Conservation (phyloP, 1,139 yeast species). For the Geotrichum australiense region DNA sequence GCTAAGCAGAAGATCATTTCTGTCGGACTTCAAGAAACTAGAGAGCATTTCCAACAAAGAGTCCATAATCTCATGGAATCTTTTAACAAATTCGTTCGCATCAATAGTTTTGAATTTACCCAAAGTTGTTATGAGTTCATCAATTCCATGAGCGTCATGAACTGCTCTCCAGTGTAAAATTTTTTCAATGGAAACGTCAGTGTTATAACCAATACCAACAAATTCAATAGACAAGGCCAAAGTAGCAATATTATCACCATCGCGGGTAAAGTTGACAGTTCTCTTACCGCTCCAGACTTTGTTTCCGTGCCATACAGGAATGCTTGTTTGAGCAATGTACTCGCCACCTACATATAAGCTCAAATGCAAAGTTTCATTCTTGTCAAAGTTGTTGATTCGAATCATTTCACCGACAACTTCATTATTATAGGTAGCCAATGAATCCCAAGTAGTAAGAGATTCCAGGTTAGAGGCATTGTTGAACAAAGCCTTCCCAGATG, state of each 20-base stretch:
- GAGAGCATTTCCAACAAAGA: conserved; percentile 34
- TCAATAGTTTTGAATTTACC: conserved; percentile 26
- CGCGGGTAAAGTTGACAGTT: conserved; percentile 23
- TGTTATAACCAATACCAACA: conserved; percentile 62
- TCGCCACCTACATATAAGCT: conserved; percentile 60
- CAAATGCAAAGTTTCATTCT: conserved; percentile 51
- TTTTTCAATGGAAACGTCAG: conserved; percentile 51
- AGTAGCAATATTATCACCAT: conserved; percentile 25
- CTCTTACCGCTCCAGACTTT: conserved; percentile 26
- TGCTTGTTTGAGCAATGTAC: conserved; percentile 48
- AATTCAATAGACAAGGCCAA: conserved; percentile 48
- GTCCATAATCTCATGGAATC: conserved; percentile 38
- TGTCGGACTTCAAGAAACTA: conserved; percentile 24
- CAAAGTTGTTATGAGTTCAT: conserved; percentile 31
- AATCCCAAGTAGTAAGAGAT: conserved; percentile 55
- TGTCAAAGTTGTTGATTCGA: conserved; percentile 50
- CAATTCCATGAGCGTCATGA: conserved; percentile 32
- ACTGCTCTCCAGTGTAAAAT: conserved; percentile 51
- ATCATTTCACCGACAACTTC: conserved; percentile 70
- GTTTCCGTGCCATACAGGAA: conserved; percentile 30
- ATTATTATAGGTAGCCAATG: conserved; percentile 67
- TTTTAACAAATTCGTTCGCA: conserved; percentile 24
- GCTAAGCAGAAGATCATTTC: conserved; percentile 24
- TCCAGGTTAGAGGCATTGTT: conserved; percentile 64
- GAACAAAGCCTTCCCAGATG: conserved; percentile 26